These are phyloP conservation scores for Paxillus ammoniavirescens DNA, from an alignment of 768 basidiomycete species.

Conservation along the genomic window DNA sequence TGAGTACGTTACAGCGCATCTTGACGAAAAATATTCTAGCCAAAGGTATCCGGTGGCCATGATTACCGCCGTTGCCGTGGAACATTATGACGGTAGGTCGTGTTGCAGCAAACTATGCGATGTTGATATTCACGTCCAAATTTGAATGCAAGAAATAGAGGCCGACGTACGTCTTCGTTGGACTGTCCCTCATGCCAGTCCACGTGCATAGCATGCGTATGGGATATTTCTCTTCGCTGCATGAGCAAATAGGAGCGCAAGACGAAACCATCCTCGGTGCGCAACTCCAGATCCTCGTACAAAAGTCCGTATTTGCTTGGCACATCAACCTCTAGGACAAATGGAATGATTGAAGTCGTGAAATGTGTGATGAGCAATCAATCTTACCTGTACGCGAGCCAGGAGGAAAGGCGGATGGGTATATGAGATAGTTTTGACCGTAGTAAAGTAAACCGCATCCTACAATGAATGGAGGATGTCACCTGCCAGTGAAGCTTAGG, in stretches of 20 bases:
- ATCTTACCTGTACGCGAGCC: constrained; percentile 75
- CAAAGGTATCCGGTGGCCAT: constrained; percentile 88
- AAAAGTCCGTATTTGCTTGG: constrained; percentile 71
- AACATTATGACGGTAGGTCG: constrained; percentile 92
- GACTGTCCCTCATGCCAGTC: constrained; percentile 39
- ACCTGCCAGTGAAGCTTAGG: neutral
- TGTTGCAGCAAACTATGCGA: constrained; percentile 38
- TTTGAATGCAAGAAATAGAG: neutral
- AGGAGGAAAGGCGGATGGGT: constrained; percentile 78
- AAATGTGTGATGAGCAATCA: neutral
- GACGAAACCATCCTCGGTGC: constrained; percentile 68
- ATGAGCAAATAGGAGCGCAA: constrained; percentile 77
- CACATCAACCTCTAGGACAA: constrained; percentile 57
- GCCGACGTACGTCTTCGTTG: constrained; percentile 56
- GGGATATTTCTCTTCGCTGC: constrained; percentile 52
- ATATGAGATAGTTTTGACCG: constrained; percentile 87
- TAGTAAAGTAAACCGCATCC: constrained; percentile 78
- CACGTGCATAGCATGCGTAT: constrained; percentile 31
- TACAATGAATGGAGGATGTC: constrained; percentile 24
- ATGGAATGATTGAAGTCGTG: neutral
- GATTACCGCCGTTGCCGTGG: constrained; percentile 86
- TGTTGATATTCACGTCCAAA: neutral
- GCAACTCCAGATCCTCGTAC: constrained; percentile 72
- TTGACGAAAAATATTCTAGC: constrained; percentile 77
- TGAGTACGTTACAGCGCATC: constrained; percentile 90